Evolutionary conservation across 495 filamentous ascomycete species (phyloP), one percentile per base, ranked within the genome.

Genomic region (Xylaria flabelliformis): DNA sequence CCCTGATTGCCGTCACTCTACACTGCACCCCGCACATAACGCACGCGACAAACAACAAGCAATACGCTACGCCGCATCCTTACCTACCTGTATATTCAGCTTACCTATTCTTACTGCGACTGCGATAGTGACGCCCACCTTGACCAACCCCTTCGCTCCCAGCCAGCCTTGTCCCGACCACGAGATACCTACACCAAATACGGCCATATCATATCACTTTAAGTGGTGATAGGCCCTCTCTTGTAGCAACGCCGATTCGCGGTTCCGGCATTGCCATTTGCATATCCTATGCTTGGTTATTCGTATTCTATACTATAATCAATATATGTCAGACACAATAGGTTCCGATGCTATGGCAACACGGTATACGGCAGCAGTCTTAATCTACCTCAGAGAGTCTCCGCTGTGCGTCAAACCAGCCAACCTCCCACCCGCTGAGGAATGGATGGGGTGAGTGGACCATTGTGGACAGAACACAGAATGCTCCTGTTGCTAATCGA

Each of bases 401-500:
- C 95, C 94, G 62, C 87, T 97, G 75, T 94, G 94, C 75, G 82
- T 87, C 70, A 97, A 95, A 77, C 96, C 96, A 44, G 81, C 89
- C 61, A 86, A 85, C 64, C 87, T 99, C 53, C 96, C 96, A 34
- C 91, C 94, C 32, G 89, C 92, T 70, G 94, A 97, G 84, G 94
- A 98, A 86, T 99, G 96, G 96, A 97, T 98, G 94, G 95, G 95
- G 94, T 97, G 88, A 79, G 91, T 81, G 63, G 21, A 1, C 51
- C 53, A 26, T 53, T 55, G 9, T 12, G 48, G 34, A 13, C 21
- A 12, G 62, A 36, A 42, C 19, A 67, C 13, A 34, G 59, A 59
- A 19, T 34, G 21, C 44, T 32, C 8, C 51, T 10, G 36, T 61
- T 78, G 56, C 78, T 78, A 69, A 80, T 69, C 70, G 44, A 76